A percentile compares a stretch with the other conserved stretches of the same genome.
Evolutionary conservation across 257 asterid species (phyloP).

Genomic region (Lycium barbarum): DNA sequence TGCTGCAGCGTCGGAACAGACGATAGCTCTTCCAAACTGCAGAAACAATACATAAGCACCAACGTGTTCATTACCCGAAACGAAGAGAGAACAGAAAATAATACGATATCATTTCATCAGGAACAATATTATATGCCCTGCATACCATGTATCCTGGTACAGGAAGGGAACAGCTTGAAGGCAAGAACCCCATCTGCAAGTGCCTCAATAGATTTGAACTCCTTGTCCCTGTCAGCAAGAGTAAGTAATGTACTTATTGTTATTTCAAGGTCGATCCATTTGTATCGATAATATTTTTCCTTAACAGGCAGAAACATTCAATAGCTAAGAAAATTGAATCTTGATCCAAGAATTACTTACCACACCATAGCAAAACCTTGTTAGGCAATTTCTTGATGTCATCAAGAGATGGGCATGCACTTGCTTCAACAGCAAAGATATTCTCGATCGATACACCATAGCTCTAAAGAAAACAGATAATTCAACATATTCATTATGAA

Average conservation of each 20-base stretch:
- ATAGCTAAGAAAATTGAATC: not conserved
- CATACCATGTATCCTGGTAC: slow-evolving; percentile 87
- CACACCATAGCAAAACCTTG: slow-evolving; percentile 90
- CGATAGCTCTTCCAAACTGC: slow-evolving; percentile 91
- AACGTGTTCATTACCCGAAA: not conserved
- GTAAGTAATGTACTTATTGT: not conserved
- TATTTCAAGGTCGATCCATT: not conserved
- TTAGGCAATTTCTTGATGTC: slow-evolving; percentile 72
- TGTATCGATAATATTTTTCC: not conserved
- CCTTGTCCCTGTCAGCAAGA: slow-evolving; percentile 56
- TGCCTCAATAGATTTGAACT: slow-evolving; percentile 83
- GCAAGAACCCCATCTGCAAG: slow-evolving; percentile 80
- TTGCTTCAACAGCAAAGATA: slow-evolving; percentile 65
- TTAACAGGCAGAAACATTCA: not conserved
- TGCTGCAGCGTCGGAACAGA: slow-evolving; percentile 90
- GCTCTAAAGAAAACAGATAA: slow-evolving; percentile 52
- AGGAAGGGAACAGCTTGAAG: slow-evolving; percentile 69
- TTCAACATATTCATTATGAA: not conserved
- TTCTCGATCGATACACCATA: slow-evolving; percentile 69
- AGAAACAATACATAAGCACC: not conserved
- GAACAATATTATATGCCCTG: not conserved
- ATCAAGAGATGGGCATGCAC: slow-evolving; percentile 77
- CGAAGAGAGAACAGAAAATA: not conserved
- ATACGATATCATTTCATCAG: not conserved
- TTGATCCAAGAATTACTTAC: slow-evolving; percentile 42